Base-by-base conservation (phyloP, 2,329 filamentous ascomycete genomes). In the Paraphoma chrysanthemicola region DNA sequence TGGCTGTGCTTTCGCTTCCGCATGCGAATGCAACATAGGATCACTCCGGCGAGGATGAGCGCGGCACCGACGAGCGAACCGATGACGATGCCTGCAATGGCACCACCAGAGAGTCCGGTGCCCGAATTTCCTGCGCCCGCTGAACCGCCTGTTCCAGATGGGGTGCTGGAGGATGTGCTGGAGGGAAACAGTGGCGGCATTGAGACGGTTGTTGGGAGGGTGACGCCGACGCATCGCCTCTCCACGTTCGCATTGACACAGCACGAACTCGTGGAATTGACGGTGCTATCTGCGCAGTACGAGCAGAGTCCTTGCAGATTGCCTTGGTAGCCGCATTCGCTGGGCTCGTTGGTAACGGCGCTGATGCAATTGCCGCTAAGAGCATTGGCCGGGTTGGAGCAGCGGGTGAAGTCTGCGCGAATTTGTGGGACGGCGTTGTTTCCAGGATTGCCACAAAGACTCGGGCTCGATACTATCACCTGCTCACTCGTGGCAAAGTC, bases 251-350 rank as follows among this genome's bases (percentile, higher is more conserved):
- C 88, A 68, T 88, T 92, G 70, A 93, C 89, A 77, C 95, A 99
- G 81, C 95, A 99, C 3, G 93, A 96, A 75, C 98, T 94, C 48
- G 94, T 98, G 9, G 92, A 90, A 77, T 98, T 98, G 60, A 89
- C 86, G 29, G 93, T 93, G 67, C 91, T 94, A 6, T 88, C 83
- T 42, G 86, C 85, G 77, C 95, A 99, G 77, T 95, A 97, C 4
- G 89, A 87, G 80, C 95, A 99, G 36, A 99, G 83, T 2, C 93
- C 93, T 52, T 83, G 78, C 7, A 88, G 75, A 68, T 90, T 90
- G 62, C 86, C 85, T 41, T 84, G 86, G 74, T 90, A 99, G 45
- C 95, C 95, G 77, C 95, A 99, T 73, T 98, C 92, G 6, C 88
- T 78, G 1, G 89, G 87, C 79, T 99, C 93, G 70, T 99, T 99